These are phyloP conservation scores for Candida anutae DNA, from an alignment of 1,139 yeast genomes.

Conservation along the genomic window DNA sequence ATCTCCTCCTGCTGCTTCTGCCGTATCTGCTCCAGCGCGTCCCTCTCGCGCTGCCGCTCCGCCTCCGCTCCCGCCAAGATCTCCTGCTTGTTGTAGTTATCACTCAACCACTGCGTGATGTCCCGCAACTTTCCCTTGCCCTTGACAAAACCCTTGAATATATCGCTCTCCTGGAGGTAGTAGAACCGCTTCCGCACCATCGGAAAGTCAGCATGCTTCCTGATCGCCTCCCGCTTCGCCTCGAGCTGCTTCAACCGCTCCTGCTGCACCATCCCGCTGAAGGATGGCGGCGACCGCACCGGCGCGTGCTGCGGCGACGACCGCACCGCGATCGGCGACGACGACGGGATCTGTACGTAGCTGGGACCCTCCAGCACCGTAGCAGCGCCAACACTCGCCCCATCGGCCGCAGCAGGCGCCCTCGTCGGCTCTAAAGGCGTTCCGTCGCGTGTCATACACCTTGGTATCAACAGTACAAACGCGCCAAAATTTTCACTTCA, in stretches of 20 bases:
- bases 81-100: slow-evolving; percentile 25
- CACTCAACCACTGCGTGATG: slow-evolving; percentile 43
- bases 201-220: slow-evolving; percentile 39
- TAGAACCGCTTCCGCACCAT: slow-evolving; percentile 42
- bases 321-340: slow-evolving; percentile 9
- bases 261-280: slow-evolving; percentile 9
- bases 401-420: too few relatives aligned
- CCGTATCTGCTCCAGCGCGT: slow-evolving; percentile 4
- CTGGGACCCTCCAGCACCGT: too few relatives aligned
- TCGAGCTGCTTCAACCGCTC: slow-evolving; percentile 24
- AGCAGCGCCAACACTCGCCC: too few relatives aligned
- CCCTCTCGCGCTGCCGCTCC: slow-evolving; percentile 8
- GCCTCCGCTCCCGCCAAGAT: slow-evolving; percentile 20
- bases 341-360: slow-evolving; percentile 11
- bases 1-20: slow-evolving; percentile 12
- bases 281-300: slow-evolving; percentile 3
- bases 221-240: slow-evolving; percentile 30
- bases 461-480: too few relatives aligned
- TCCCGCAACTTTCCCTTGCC: slow-evolving; percentile 51
- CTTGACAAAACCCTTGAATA: slow-evolving; percentile 54
- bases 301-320: slow-evolving; percentile 8
- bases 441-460: too few relatives aligned
- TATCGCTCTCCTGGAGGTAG: slow-evolving; percentile 39
- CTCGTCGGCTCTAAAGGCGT: too few relatives aligned
- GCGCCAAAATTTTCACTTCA: too few relatives aligned